Conservation (phyloP, 2,329 filamentous ascomycete genomes). For the Fusarium hainanense region DNA sequence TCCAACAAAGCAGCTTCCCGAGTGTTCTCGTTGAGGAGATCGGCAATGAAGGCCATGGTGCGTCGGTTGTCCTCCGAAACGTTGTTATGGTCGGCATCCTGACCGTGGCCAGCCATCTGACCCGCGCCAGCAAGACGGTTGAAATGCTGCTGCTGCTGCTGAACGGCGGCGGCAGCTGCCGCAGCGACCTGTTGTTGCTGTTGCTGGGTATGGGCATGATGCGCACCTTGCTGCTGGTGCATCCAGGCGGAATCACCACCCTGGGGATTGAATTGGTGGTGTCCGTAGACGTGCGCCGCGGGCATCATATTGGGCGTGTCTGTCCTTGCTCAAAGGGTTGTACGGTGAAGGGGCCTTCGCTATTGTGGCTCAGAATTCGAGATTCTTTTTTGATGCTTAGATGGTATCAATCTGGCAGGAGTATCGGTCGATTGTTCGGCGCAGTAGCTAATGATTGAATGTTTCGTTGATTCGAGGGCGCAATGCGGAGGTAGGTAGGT, state of each 20-base stretch:
- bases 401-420: constrained; percentile 8
- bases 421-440: constrained; percentile 20
- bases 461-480: constrained; percentile 34
- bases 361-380: background rate
- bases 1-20: constrained; percentile 93
- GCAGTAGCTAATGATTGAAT: constrained; percentile 19
- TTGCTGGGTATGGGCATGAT: constrained; percentile 69
- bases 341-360: background rate
- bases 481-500: constrained; percentile 36
- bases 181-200: constrained; percentile 55
- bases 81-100: constrained; percentile 71
- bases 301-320: constrained; percentile 66
- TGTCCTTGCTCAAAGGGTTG: constrained; percentile 25
- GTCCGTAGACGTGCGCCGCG: constrained; percentile 72
- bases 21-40: constrained; percentile 86
- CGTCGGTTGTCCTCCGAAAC: constrained; percentile 90
- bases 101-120: constrained; percentile 61
- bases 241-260: constrained; percentile 71
- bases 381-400: background rate
- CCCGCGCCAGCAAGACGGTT: constrained; percentile 71
- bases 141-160: constrained; percentile 72
- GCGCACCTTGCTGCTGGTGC: constrained; percentile 69
- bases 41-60: constrained; percentile 92
- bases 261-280: constrained; percentile 74
- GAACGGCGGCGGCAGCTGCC: constrained; percentile 62